Evolutionary conservation across 1,284 basidiomycete species (phyloP).

Genomic region (Ceratobasidium sp.): DNA sequence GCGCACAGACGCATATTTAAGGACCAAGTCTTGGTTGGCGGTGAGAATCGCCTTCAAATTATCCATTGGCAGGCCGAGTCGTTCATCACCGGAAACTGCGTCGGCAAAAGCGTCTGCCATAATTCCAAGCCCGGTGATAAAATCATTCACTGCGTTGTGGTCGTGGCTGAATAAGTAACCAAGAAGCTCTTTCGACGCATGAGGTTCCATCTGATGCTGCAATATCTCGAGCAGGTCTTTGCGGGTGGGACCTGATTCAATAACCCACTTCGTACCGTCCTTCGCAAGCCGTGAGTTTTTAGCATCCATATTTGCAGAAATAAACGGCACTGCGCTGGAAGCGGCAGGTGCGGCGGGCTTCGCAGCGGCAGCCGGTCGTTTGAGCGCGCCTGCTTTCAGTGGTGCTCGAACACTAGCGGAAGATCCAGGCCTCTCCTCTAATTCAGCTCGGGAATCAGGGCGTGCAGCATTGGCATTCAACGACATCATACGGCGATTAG

Average conservation of each 20-base stretch:
- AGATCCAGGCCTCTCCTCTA: constrained; percentile 45
- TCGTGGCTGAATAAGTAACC: constrained; percentile 92
- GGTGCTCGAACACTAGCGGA: constrained; percentile 42
- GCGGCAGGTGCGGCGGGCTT: constrained; percentile 50
- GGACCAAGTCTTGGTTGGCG: constrained; percentile 89
- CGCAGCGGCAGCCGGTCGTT: constrained; percentile 60
- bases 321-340: constrained; percentile 66
- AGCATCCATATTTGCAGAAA: constrained; percentile 74
- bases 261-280: constrained; percentile 84
- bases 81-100: constrained; percentile 68
- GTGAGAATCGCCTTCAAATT: constrained; percentile 77
- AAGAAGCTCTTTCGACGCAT: constrained; percentile 81
- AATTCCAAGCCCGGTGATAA: constrained; percentile 77
- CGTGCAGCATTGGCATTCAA: constrained; percentile 46
- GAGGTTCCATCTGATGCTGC: constrained; percentile 90
- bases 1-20: constrained; percentile 95
- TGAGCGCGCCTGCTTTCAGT: constrained; percentile 55
- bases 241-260: constrained; percentile 81
- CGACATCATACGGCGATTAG: constrained; percentile 43
- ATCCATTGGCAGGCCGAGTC: constrained; percentile 62
- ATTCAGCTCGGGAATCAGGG: constrained; percentile 47
- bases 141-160: constrained; percentile 95
- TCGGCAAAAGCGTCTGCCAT: constrained; percentile 79
- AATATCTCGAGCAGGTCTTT: constrained; percentile 90
- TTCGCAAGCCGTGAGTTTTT: constrained; percentile 81